phyloP scores from a whole-genome alignment of 805 yeast species.

The Isabelozyma rhagii region DNA sequence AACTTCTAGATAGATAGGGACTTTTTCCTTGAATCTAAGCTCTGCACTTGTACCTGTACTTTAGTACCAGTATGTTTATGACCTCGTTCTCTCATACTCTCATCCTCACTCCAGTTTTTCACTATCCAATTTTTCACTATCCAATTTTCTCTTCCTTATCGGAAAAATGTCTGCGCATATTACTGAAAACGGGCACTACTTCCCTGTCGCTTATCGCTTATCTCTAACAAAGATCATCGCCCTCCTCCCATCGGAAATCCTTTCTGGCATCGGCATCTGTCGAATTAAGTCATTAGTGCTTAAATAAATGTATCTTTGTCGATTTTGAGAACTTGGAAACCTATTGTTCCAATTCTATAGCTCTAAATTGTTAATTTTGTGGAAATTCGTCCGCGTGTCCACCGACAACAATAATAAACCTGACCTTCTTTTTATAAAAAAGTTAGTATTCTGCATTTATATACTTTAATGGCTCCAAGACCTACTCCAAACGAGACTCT shows the following conservation, averaged over 20 bases:
- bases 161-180: not conserved
- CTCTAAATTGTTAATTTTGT: not conserved
- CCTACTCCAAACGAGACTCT: not conserved
- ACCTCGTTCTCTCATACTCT: too few species aligned
- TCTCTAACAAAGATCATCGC: not conserved
- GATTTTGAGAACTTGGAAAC: too few species aligned
- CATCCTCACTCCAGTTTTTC: not conserved
- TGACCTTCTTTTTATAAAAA: not conserved
- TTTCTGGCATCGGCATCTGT: not conserved
- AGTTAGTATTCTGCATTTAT: too few species aligned
- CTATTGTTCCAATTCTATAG: too few species aligned
- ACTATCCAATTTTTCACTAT: not conserved
- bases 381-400: not conserved
- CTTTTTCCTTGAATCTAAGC: too few species aligned
- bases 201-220: not conserved
- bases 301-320: too few species aligned
- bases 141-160: not conserved
- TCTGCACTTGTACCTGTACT: too few species aligned
- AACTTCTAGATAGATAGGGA: too few species aligned
- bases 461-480: not conserved
- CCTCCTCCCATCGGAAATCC: too few species aligned
- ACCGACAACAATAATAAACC: not conserved
- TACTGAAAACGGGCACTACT: not conserved
- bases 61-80: too few species aligned
- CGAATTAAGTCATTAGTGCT: not conserved